Evolutionary conservation across 2,329 filamentous ascomycete species (phyloP).

Genomic region (Stemphylium vesicarium): DNA sequence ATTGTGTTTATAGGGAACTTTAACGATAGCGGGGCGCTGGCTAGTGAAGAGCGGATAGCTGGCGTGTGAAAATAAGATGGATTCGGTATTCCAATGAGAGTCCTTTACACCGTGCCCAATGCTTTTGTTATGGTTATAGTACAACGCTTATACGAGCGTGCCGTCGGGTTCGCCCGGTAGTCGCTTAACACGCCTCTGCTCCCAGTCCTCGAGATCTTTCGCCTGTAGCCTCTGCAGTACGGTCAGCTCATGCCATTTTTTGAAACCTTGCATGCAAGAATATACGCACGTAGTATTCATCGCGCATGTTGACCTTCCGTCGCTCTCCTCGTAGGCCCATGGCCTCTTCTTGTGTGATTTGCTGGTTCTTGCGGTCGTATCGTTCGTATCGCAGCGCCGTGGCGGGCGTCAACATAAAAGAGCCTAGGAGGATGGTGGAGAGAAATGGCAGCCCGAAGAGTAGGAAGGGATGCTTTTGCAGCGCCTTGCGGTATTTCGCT

Average conservation of each 20-base stretch:
- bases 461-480: conserved; percentile 83
- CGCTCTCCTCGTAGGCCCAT: conserved; percentile 76
- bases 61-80: neutral
- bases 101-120: conserved; percentile 8
- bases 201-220: conserved; percentile 94
- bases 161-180: conserved; percentile 91
- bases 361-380: conserved; percentile 86
- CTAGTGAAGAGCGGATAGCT: no score
- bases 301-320: conserved; percentile 78
- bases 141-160: conserved; percentile 58
- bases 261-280: neutral
- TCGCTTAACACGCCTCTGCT: conserved; percentile 91
- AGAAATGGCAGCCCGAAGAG: conserved; percentile 96
- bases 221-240: conserved; percentile 72
- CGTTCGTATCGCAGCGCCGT: conserved; percentile 93
- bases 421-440: conserved; percentile 84
- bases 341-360: conserved; percentile 84
- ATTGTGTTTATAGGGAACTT: neutral
- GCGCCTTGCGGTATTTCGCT: conserved; percentile 74
- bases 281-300: conserved; percentile 81
- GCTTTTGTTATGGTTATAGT: neutral
- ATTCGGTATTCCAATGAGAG: neutral
- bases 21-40: no score
- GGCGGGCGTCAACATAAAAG: conserved; percentile 92
- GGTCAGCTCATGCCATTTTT: conserved; percentile 12